phyloP scores from a whole-genome alignment of 139 green algal species.

The Diplosphaera chodatii region DNA sequence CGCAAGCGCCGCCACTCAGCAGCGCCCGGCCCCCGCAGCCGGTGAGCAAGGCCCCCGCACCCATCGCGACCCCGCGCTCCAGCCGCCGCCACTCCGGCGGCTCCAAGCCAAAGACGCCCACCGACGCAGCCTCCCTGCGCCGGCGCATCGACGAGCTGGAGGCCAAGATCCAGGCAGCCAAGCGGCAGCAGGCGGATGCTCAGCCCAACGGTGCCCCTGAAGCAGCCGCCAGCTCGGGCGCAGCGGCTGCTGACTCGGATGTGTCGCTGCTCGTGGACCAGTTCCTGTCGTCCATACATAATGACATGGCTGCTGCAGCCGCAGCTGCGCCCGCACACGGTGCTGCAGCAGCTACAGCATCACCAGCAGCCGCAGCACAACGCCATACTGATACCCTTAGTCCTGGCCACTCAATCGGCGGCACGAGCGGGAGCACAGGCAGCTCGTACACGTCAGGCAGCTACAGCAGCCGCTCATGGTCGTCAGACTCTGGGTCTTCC shows the following conservation, averaged over 20 bases:
- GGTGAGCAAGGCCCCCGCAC: too few relatives aligned
- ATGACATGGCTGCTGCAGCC: not conserved
- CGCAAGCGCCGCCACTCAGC: too few relatives aligned
- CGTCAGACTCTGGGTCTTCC: too few relatives aligned
- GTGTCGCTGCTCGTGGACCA: not conserved
- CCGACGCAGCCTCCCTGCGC: not conserved
- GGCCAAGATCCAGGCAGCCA: not conserved
- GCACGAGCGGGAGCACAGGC: not conserved
- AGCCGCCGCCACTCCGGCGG: too few relatives aligned
- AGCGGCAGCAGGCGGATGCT: not conserved
- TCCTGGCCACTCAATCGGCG: too few relatives aligned
- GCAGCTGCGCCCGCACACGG: too few relatives aligned
- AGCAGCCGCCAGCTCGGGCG: not conserved
- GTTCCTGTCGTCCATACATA: not conserved
- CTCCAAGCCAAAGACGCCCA: not conserved
- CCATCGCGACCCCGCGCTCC: too few relatives aligned
- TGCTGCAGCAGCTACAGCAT: too few relatives aligned
- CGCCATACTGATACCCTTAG: too few relatives aligned
- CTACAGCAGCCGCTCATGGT: not conserved
- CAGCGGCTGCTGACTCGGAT: not conserved
- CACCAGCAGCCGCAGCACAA: too few relatives aligned
- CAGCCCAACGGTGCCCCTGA: too few relatives aligned
- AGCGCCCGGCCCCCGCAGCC: too few relatives aligned
- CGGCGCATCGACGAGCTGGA: not conserved
- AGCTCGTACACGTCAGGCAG: not conserved